phyloP scores from a whole-genome alignment of 495 filamentous ascomycete species.

The Sabuloglossum arenarium region DNA sequence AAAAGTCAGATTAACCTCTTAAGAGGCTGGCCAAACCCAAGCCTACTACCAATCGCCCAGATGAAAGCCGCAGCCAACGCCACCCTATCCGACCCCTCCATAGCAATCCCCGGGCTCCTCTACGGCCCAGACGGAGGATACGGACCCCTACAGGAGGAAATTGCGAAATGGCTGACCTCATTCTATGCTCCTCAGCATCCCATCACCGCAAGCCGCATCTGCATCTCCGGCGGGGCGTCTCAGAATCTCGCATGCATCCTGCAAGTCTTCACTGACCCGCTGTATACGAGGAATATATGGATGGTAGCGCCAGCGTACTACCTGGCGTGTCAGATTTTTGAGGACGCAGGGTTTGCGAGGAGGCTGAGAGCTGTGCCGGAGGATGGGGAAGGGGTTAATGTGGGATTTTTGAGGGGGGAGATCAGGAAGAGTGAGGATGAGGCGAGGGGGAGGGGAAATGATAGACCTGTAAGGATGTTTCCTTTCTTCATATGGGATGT shows the following conservation, averaged over 20 bases:
- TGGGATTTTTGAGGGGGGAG: conserved; percentile 29
- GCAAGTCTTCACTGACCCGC: conserved; percentile 54
- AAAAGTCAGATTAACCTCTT: neutral
- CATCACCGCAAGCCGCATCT: conserved; percentile 36
- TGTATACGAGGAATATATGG: conserved; percentile 57
- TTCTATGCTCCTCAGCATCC: conserved; percentile 32
- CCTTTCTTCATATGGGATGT: too few relatives aligned
- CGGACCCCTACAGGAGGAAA: conserved; percentile 33
- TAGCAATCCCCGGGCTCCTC: neutral
- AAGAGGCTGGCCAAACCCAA: neutral
- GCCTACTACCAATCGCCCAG: neutral
- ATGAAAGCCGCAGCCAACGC: neutral
- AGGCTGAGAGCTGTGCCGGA: conserved; percentile 45
- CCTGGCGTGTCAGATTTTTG: conserved; percentile 56
- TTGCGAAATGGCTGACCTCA: conserved; percentile 46
- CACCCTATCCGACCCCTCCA: neutral
- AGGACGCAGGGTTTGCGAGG: conserved; percentile 47
- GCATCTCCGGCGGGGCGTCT: conserved; percentile 61
- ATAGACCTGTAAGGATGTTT: neutral
- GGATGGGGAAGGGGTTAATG: conserved; percentile 52
- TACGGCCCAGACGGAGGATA: conserved; percentile 71
- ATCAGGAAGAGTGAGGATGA: conserved; percentile 18
- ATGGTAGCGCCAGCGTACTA: conserved; percentile 63
- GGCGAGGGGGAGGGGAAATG: neutral
- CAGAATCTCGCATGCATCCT: conserved; percentile 57